These are phyloP conservation scores for Citrus hindsii DNA, from an alignment of 345 rosid species.

Conservation along the genomic window DNA sequence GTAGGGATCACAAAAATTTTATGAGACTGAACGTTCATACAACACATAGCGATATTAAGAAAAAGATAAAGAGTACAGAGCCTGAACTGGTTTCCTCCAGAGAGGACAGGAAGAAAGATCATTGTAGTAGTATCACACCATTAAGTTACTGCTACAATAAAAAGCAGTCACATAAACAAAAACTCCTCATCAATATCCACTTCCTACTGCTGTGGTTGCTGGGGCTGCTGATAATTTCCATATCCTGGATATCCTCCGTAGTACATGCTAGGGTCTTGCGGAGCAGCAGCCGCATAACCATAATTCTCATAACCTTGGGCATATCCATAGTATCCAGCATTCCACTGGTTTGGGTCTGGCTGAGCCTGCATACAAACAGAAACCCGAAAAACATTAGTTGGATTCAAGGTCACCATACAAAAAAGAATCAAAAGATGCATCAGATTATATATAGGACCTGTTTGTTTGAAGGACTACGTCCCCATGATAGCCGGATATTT, in stretches of 20 bases:
- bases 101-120: neutral
- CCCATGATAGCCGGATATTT: slow-evolving; percentile 90
- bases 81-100: slow-evolving; percentile 21
- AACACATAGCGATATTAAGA: slow-evolving; percentile 6
- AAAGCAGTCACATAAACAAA: neutral
- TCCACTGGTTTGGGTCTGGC: slow-evolving; percentile 61
- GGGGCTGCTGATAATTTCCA: slow-evolving; percentile 65
- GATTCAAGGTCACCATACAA: neutral
- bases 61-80: slow-evolving; percentile 10
- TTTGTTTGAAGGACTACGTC: slow-evolving; percentile 81
- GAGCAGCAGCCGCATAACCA: slow-evolving; percentile 57
- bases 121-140: neutral
- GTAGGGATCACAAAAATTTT: neutral
- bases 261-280: slow-evolving; percentile 83
- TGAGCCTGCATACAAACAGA: slow-evolving; percentile 35
- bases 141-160: neutral
- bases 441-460: slow-evolving; percentile 38
- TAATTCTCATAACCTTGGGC: slow-evolving; percentile 74
- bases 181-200: slow-evolving; percentile 53
- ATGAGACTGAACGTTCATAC: neutral
- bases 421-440: neutral
- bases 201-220: slow-evolving; percentile 44
- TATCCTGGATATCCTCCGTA: slow-evolving; percentile 82
- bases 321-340: slow-evolving; percentile 68
- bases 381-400: neutral